These are phyloP conservation scores for Pythium dissimile DNA, from an alignment of 352 stramenopile genomes.

Conservation along the genomic window DNA sequence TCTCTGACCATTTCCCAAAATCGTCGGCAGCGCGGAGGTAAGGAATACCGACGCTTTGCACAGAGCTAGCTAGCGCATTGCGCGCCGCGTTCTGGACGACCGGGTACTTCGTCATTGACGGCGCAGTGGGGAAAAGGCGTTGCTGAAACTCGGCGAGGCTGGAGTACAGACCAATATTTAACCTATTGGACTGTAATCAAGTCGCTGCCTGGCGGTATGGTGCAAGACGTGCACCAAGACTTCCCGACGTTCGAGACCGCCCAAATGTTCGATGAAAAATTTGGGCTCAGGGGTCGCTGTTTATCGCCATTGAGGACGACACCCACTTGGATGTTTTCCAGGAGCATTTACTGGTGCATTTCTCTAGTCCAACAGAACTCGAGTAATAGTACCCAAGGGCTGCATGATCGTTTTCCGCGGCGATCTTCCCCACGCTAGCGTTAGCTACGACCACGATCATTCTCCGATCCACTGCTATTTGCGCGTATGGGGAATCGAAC, in stretches of 20 bases:
- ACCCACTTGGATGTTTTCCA: background rate
- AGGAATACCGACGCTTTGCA: too few relatives aligned
- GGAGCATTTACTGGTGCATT: background rate
- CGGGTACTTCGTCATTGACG: too few relatives aligned
- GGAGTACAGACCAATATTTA: background rate
- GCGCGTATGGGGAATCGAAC: background rate
- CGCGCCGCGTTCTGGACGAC: too few relatives aligned
- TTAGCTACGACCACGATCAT: background rate
- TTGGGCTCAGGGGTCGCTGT: background rate
- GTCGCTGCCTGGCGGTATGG: background rate
- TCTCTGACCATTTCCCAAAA: too few relatives aligned
- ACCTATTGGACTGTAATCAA: background rate
- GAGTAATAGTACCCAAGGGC: background rate
- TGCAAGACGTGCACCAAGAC: background rate
- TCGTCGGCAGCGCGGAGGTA: too few relatives aligned
- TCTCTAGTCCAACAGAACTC: background rate
- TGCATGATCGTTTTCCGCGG: background rate
- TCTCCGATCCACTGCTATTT: background rate
- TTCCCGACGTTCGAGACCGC: background rate
- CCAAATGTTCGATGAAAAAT: background rate
- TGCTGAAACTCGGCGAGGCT: too few relatives aligned
- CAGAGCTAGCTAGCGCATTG: too few relatives aligned
- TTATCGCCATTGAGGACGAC: background rate
- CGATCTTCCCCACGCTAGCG: background rate
- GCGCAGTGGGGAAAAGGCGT: too few relatives aligned